Conservation (phyloP, 192 early-diverging fungal genomes). For the Phlyctochytrium planicorne region DNA sequence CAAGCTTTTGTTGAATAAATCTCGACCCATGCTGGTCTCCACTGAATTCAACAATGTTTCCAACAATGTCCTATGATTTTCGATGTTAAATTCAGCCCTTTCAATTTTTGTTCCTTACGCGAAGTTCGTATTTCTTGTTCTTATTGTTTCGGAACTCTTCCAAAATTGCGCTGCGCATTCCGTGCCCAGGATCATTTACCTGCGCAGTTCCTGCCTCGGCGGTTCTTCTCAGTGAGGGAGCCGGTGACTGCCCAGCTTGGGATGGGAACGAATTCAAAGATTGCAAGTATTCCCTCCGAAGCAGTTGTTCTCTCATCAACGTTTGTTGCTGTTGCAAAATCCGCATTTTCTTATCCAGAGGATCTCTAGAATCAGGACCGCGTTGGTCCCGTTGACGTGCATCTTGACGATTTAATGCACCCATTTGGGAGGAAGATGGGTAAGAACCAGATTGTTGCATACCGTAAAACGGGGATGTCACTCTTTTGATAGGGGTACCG, state of each 20-base stretch:
- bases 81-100: not conserved
- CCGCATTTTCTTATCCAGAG: conserved; percentile 30
- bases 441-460: too few species aligned
- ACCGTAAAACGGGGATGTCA: too few species aligned
- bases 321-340: conserved; percentile 36
- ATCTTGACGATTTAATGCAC: not conserved
- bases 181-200: conserved; percentile 48
- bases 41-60: conserved; percentile 95
- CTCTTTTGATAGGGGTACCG: too few species aligned
- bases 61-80: conserved; percentile 77
- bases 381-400: not conserved
- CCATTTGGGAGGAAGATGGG: too few species aligned
- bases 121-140: conserved; percentile 93
- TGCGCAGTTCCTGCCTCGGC: conserved; percentile 14
- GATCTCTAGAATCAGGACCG: not conserved
- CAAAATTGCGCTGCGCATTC: conserved; percentile 77
- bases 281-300: conserved; percentile 30
- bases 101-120: conserved; percentile 45
- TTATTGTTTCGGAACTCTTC: conserved; percentile 99
- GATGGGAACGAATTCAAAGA: not conserved
- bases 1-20: conserved; percentile 98
- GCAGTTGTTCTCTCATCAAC: conserved; percentile 32
- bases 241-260: conserved; percentile 4
- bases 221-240: not conserved
- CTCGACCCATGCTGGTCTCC: conserved; percentile 98